phyloP scores from a whole-genome alignment of 2,329 filamentous ascomycete genomes.

The Ceratocystis huliohia region DNA sequence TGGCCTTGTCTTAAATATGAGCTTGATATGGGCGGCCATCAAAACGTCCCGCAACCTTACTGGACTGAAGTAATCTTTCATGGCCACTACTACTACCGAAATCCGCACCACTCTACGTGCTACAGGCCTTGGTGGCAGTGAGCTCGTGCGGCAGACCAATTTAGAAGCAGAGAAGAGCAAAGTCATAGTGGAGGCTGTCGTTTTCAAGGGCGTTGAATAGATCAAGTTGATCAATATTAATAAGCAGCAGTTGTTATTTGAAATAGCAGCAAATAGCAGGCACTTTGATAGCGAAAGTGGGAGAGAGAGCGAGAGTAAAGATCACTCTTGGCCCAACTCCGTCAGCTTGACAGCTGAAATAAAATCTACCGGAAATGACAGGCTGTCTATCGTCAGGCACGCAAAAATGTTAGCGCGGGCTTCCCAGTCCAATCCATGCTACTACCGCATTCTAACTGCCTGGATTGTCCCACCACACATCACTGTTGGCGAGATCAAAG shows the following conservation, averaged over 20 bases:
- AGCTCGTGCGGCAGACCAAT: not conserved
- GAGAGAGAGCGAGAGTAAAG: not conserved
- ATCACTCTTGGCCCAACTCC: not conserved
- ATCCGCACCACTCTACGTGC: not conserved
- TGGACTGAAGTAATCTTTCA: slow-evolving; percentile 8
- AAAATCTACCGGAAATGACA: not conserved
- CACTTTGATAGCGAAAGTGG: slow-evolving; percentile 2
- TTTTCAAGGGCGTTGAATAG: slow-evolving; percentile 7
- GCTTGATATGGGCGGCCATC: slow-evolving; percentile 7
- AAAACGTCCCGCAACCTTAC: slow-evolving; percentile 3
- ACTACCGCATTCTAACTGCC: not conserved
- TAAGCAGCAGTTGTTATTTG: slow-evolving; percentile 6
- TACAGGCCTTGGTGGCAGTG: not conserved
- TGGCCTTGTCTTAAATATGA: slow-evolving; percentile 9
- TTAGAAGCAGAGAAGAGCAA: not conserved
- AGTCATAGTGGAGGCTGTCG: slow-evolving; percentile 1
- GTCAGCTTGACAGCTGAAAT: not conserved
- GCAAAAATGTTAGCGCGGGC: not conserved
- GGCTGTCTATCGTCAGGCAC: not conserved
- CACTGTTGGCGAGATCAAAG: not conserved
- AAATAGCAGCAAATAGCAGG: slow-evolving; percentile 9
- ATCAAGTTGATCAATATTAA: slow-evolving; percentile 11
- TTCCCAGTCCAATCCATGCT: slow-evolving; percentile 3
- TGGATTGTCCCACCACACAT: not conserved
- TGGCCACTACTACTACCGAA: not conserved